Evolutionary conservation across 192 early-diverging fungal genomes (phyloP).

Genomic region (Mortierella alpina): DNA sequence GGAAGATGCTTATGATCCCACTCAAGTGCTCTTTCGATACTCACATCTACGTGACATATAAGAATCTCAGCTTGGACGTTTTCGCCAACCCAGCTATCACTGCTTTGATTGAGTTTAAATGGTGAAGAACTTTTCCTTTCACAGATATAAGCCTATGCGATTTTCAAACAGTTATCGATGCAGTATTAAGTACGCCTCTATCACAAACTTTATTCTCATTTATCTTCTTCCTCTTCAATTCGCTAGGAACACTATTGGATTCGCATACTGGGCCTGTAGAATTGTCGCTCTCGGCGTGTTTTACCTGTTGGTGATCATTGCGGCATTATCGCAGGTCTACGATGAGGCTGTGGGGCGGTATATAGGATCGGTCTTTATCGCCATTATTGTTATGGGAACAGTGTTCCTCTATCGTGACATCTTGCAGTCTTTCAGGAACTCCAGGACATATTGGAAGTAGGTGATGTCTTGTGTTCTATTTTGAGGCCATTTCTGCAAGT

Average conservation of each 20-base stretch:
- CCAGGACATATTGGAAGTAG: background rate
- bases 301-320: constrained; percentile 12
- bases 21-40: background rate
- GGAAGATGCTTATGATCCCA: background rate
- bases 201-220: background rate
- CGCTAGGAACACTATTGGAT: constrained; percentile 45
- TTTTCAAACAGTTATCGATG: background rate
- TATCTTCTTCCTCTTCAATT: background rate
- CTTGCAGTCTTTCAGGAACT: background rate
- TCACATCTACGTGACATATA: background rate
- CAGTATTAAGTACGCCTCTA: constrained; percentile 4
- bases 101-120: constrained; percentile 24
- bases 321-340: constrained; percentile 15
- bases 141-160: background rate
- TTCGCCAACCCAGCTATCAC: constrained; percentile 33
- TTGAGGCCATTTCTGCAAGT: background rate
- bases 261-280: constrained; percentile 24
- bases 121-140: constrained; percentile 12
- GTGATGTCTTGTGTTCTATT: background rate
- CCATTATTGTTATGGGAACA: constrained; percentile 2
- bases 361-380: constrained; percentile 1
- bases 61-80: constrained; percentile 2
- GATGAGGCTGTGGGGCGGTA: background rate
- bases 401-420: constrained; percentile 25
- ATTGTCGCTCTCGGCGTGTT: constrained; percentile 10